These are phyloP conservation scores for Obba rivulosa DNA, from an alignment of 768 basidiomycete species.

Conservation along the genomic window DNA sequence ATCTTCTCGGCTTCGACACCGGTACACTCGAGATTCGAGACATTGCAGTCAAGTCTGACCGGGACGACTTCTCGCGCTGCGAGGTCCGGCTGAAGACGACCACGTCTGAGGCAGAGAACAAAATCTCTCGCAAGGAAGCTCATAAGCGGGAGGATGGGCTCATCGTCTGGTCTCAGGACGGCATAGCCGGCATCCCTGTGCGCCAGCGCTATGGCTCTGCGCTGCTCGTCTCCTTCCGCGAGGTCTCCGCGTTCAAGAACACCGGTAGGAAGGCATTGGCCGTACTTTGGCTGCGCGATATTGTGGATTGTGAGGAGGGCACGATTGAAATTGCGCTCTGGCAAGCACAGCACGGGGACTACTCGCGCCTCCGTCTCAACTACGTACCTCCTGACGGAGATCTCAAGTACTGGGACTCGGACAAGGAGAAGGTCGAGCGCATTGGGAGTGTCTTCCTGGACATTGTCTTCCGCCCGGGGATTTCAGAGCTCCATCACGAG, in stretches of 20 bases:
- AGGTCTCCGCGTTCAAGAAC: conserved; percentile 27
- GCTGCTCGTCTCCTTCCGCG: conserved; percentile 39
- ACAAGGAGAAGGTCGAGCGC: conserved; percentile 19
- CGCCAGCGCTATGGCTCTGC: conserved; percentile 44
- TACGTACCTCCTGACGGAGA: conserved; percentile 26
- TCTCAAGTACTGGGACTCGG: conserved; percentile 22
- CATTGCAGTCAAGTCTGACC: conserved; percentile 21
- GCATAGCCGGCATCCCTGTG: conserved; percentile 38
- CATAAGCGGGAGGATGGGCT: conserved; percentile 24
- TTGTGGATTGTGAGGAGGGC: conserved; percentile 44
- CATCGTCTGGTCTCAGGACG: conserved; percentile 28
- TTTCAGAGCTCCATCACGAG: conserved; percentile 19
- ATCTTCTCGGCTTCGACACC: conserved; percentile 63
- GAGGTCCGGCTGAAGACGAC: conserved; percentile 37
- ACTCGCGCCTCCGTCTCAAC: conserved; percentile 26
- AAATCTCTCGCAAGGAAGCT: conserved; percentile 33
- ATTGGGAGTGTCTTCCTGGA: conserved; percentile 22
- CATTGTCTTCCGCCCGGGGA: conserved; percentile 24
- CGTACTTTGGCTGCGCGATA: conserved; percentile 49
- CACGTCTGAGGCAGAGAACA: conserved; percentile 36
- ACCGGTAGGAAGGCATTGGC: conserved; percentile 30
- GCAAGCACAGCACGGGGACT: conserved; percentile 21
- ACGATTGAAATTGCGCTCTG: conserved; percentile 40
- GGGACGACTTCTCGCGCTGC: conserved; percentile 33
- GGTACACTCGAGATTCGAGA: conserved; percentile 55